Percentiles rank a stretch among this genome's conserved stretches.
Evolutionary conservation across 768 basidiomycete genomes (phyloP).

Genomic region (Lactifluus volemus): DNA sequence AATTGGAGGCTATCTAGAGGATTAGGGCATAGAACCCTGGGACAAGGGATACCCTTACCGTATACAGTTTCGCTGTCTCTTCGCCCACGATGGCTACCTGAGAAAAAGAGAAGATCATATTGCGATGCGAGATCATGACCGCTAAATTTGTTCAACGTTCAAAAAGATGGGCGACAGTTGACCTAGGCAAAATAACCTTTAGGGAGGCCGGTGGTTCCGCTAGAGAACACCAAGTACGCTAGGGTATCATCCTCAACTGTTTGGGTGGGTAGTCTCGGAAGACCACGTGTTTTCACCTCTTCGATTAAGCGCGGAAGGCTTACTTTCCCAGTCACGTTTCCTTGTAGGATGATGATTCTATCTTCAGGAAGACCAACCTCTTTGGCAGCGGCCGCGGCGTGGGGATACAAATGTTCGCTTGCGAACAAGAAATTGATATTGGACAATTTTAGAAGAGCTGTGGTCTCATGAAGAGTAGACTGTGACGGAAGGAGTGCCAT

Average conservation of each 20-base stretch:
- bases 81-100: constrained; percentile 26
- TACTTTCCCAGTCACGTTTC: constrained; percentile 31
- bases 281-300: constrained; percentile 28
- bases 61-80: constrained; percentile 29
- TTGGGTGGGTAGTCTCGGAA: constrained; percentile 36
- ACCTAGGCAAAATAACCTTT: constrained; percentile 41
- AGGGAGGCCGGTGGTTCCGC: constrained; percentile 68
- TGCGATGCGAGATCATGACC: constrained; percentile 69
- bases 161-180: background rate
- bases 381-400: constrained; percentile 33
- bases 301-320: constrained; percentile 40
- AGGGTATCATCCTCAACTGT: constrained; percentile 44
- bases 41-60: constrained; percentile 27
- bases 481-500: constrained; percentile 46
- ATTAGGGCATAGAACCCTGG: background rate
- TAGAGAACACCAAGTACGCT: constrained; percentile 68
- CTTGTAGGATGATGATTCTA: constrained; percentile 42
- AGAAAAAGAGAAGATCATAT: constrained; percentile 34
- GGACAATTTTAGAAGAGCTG: constrained; percentile 40
- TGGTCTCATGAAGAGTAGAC: constrained; percentile 49
- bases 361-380: constrained; percentile 30
- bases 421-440: constrained; percentile 47
- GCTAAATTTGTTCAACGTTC: constrained; percentile 29
- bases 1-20: constrained; percentile 28
- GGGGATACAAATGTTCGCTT: constrained; percentile 34